Base-by-base conservation (phyloP, 495 filamentous ascomycete species). In the Melanomma pulvis-pyrius region DNA sequence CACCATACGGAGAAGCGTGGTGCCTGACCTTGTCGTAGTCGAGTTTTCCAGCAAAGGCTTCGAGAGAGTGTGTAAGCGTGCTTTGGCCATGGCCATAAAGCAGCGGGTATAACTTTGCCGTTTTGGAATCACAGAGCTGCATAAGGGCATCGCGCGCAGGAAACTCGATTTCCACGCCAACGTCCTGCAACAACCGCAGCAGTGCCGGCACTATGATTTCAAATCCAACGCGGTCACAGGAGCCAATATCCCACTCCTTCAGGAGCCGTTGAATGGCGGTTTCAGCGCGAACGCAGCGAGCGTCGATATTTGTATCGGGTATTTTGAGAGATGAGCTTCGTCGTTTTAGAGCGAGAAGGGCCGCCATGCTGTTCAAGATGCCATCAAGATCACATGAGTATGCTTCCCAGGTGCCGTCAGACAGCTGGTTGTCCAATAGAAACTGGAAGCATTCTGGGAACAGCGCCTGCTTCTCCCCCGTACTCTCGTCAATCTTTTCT, bases 1-100 rank as follows among this genome's bases (percentile, higher is more conserved):
- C 69, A 11, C 79, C 78, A 41, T 63, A 59, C 25, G 74, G 69
- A 39, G 73, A 76, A n/a, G 29, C 25, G 41, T 81, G 78, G 34
- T 82, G 78, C 1, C 56, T 65, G 9, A 83, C 67, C 32, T 66
- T 73, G 49, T 78, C 69, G 63, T 82, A 81, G 34, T 80, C 74
- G 17, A 82, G 63, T 22, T 70, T 70, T 7, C 78, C 81, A 1
- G 77, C 73, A 28, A 82, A 80, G 0, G 78, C 76, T 56, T 83
- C 81, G 1, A 83, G 63, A 1, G 80, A 82, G 58, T 83, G 79
- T 8, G 79, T 52, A 0, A 74, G 51, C 0, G 79, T 77, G 0
- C 66, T 59, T 25, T 71, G 68, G 12, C 60, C 21, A 6, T 51
- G 29, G 5, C 53, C 58, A 52, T 76, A 81, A 0, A 81, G 67